phyloP scores from a whole-genome alignment of 768 basidiomycete genomes.

The Rossbeevera mucosa region DNA sequence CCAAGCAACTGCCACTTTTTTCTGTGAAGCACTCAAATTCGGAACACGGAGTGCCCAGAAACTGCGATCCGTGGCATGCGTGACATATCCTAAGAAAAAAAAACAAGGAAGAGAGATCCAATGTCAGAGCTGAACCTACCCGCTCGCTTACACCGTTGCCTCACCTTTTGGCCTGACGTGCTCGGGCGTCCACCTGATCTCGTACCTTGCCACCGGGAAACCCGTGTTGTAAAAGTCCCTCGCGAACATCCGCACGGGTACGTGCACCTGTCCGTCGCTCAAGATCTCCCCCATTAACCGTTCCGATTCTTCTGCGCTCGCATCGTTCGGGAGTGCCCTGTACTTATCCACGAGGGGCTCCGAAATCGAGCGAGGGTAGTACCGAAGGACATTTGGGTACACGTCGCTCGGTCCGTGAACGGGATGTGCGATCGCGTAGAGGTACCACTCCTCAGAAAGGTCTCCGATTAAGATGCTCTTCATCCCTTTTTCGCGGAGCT shows the following conservation, averaged over 20 bases:
- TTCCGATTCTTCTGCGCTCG: conserved; percentile 40
- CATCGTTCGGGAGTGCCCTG: conserved; percentile 35
- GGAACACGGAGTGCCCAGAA: conserved; percentile 60
- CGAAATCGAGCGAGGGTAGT: conserved; percentile 50
- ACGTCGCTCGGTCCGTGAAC: conserved; percentile 49
- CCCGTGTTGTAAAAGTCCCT: conserved; percentile 51
- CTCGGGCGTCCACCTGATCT: conserved; percentile 66
- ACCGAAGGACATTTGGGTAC: conserved; percentile 53
- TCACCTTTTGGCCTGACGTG: conserved; percentile 51
- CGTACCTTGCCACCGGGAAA: conserved; percentile 66
- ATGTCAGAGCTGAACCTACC: neutral
- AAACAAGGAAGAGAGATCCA: neutral
- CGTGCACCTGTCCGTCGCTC: conserved; percentile 60
- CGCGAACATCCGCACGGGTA: conserved; percentile 59
- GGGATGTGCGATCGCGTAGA: conserved; percentile 68
- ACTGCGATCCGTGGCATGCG: conserved; percentile 61
- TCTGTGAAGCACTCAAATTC: conserved; percentile 42
- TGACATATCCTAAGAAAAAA: conserved; percentile 52
- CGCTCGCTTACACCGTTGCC: neutral
- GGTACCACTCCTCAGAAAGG: conserved; percentile 71
- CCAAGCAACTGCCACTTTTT: conserved; percentile 51
- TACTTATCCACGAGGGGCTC: conserved; percentile 44
- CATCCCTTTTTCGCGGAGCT: conserved; percentile 53
- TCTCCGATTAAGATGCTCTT: conserved; percentile 63
- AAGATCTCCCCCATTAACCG: conserved; percentile 56